These are phyloP conservation scores for Malus asiatica DNA, from an alignment of 306 rosid genomes.

Conservation along the genomic window DNA sequence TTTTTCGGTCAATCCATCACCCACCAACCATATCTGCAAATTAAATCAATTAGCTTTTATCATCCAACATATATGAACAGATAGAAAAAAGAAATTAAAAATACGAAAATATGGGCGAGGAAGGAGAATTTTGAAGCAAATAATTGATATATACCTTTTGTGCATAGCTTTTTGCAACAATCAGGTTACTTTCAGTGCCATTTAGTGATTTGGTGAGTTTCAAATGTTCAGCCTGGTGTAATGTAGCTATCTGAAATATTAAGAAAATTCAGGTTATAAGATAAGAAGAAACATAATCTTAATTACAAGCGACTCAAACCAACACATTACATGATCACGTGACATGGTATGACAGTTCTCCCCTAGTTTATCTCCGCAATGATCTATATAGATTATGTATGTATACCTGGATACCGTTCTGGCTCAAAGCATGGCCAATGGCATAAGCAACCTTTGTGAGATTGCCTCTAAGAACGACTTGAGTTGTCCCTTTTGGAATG, in stretches of 20 bases:
- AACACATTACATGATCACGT: not conserved
- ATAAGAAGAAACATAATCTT: not conserved
- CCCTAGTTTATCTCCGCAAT: not conserved
- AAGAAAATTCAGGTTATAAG: not conserved
- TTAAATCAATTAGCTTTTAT: not conserved
- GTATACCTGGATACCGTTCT: constrained; percentile 44
- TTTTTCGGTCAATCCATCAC: constrained; percentile 35
- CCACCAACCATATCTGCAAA: constrained; percentile 61
- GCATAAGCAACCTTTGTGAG: constrained; percentile 65
- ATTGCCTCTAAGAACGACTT: constrained; percentile 56
- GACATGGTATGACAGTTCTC: not conserved
- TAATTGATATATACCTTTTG: constrained; percentile 31
- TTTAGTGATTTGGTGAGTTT: constrained; percentile 30
- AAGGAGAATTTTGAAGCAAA: not conserved
- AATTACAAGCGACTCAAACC: not conserved
- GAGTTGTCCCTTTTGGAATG: constrained; percentile 54
- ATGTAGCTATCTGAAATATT: constrained; percentile 33
- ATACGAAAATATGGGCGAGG: not conserved
- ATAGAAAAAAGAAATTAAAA: no score
- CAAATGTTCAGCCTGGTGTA: constrained; percentile 29
- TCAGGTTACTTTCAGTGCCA: constrained; percentile 18
- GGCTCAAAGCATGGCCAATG: constrained; percentile 41
- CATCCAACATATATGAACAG: not conserved
- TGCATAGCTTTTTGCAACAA: constrained; percentile 27
- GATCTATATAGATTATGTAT: not conserved